Conservation (phyloP, 139 green algal genomes). For the Pleodorina starrii region DNA sequence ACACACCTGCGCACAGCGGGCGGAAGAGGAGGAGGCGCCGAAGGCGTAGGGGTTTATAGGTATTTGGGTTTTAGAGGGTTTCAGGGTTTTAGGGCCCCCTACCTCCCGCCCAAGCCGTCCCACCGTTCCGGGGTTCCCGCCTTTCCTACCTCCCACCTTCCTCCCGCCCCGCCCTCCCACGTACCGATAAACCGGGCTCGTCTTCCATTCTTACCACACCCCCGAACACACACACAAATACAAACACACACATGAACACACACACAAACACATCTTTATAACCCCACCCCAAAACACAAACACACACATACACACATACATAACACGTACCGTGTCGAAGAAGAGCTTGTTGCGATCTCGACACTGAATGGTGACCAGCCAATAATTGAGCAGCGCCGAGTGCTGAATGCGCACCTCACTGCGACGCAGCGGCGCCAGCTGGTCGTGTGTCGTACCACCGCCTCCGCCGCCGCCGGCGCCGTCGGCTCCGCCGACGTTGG, state of each 20-base stretch:
- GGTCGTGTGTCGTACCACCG: neutral
- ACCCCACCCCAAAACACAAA: neutral
- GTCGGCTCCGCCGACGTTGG: neutral
- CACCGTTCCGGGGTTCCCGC: neutral
- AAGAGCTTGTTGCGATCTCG: slow-evolving; percentile 93
- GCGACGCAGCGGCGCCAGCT: slow-evolving; percentile 38
- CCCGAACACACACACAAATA: too few relatives aligned
- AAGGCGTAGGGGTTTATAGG: too few relatives aligned
- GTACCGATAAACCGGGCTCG: too few relatives aligned
- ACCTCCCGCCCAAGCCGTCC: too few relatives aligned
- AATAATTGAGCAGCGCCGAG: slow-evolving; percentile 81
- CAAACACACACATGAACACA: too few relatives aligned
- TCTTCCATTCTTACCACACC: too few relatives aligned
- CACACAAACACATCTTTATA: too few relatives aligned
- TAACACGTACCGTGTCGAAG: slow-evolving; percentile 89
- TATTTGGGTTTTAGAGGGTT: too few relatives aligned
- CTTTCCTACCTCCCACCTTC: neutral
- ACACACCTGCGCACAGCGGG: slow-evolving; percentile 78
- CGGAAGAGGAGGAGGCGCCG: too few relatives aligned
- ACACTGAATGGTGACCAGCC: slow-evolving; percentile 88
- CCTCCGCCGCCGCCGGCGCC: neutral
- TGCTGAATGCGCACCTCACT: slow-evolving; percentile 79
- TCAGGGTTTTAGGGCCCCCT: too few relatives aligned
- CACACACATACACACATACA: neutral
- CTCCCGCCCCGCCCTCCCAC: too few relatives aligned